Conservation (phyloP, 176 grass and related monocot species). For the Oryza coarctata region DNA sequence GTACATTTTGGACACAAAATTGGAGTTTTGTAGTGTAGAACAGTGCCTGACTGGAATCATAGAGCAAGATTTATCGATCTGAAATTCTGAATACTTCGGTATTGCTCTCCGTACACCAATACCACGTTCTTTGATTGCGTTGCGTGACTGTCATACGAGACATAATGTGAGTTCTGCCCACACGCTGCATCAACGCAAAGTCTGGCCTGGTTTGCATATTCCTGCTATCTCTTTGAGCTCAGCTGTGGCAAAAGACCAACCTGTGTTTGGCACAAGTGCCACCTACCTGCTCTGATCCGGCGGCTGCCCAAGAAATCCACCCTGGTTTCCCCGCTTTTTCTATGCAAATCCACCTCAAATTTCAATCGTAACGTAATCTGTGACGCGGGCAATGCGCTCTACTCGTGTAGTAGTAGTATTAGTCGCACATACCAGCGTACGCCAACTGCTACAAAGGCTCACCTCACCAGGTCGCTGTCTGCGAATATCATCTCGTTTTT, state of each 20-base stretch:
- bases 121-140: neutral
- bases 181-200: too few relatives aligned
- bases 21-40: constrained; percentile 35
- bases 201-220: too few relatives aligned
- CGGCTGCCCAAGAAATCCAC: neutral
- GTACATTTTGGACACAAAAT: neutral
- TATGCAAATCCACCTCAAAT: neutral
- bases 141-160: neutral
- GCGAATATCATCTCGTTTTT: neutral
- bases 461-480: constrained; percentile 19
- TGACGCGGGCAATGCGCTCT: too few relatives aligned
- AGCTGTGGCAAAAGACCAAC: neutral
- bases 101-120: neutral
- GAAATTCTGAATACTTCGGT: neutral
- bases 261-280: neutral
- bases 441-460: neutral
- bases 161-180: too few relatives aligned
- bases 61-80: neutral
- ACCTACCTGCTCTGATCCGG: neutral
- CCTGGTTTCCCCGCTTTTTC: neutral
- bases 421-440: neutral
- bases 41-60: neutral
- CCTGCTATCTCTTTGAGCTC: neutral
- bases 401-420: too few relatives aligned
- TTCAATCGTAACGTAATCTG: neutral